A percentile compares a stretch with the other conserved stretches of the same genome.
These are phyloP conservation scores for Paxillus rubicundulus DNA, from an alignment of 768 basidiomycete species.

Conservation along the genomic window DNA sequence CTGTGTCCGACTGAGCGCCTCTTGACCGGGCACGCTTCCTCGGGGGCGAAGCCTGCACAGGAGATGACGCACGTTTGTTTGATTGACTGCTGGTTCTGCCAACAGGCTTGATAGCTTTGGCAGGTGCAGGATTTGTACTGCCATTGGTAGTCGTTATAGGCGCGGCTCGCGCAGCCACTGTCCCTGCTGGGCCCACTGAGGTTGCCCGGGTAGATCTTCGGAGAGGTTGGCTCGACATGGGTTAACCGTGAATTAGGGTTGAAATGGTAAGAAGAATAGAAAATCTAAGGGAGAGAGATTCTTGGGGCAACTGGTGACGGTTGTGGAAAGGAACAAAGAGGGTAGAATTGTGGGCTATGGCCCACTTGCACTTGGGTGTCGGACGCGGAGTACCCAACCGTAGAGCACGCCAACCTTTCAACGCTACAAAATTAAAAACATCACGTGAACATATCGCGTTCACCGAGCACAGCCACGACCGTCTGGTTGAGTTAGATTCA, in stretches of 20 bases:
- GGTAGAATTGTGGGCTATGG: neutral
- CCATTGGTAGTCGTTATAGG: slow-evolving; percentile 29
- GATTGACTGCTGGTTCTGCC: slow-evolving; percentile 22
- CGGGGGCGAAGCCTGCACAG: slow-evolving; percentile 41
- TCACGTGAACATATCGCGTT: slow-evolving; percentile 28
- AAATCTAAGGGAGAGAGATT: neutral
- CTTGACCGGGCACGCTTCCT: slow-evolving; percentile 46
- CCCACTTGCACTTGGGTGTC: neutral
- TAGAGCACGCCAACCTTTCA: neutral
- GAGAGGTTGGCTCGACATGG: slow-evolving; percentile 37
- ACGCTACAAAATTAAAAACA: neutral
- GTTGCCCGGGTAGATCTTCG: slow-evolving; percentile 54
- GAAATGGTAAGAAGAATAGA: neutral
- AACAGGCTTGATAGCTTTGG: slow-evolving; percentile 31
- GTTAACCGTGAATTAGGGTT: slow-evolving; percentile 22
- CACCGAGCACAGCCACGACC: slow-evolving; percentile 18
- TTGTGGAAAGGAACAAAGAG: neutral
- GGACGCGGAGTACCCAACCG: neutral
- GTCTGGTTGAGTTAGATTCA: too few relatives aligned
- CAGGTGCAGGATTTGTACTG: slow-evolving; percentile 33
- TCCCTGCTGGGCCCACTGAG: slow-evolving; percentile 41
- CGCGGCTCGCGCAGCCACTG: slow-evolving; percentile 26
- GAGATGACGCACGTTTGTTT: slow-evolving; percentile 53
- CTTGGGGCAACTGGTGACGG: neutral
- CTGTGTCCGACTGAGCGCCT: slow-evolving; percentile 40